Evolutionary conservation across 164 flowering plant genomes (phyloP), one percentile per base, ranked within the genome.

Genomic region (Houttuynia cordata): DNA sequence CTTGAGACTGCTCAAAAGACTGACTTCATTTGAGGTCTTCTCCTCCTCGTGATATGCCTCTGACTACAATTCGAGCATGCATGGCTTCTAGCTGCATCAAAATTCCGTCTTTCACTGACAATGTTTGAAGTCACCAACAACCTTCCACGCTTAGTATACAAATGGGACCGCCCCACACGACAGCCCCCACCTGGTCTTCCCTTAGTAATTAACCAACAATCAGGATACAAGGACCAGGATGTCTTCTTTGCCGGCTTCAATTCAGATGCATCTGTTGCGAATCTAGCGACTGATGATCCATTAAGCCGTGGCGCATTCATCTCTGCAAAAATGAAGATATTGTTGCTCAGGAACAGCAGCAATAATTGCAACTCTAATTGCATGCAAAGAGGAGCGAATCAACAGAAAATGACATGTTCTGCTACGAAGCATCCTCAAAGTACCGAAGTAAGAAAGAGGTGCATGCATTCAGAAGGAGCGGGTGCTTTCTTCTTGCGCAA

Each of bases 31-130:
- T 62, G 45, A 49, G 19, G 40, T 41, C 18, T 37, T 45, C 37
- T 55, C 59, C 51, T 45, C 65, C 20, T 42, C 30, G 21, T 37
- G 21, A 21, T 54, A 52, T 19, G 64, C 52, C 41, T 37, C 22
- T 5, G 37, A 19, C 58, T 24, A 39, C 47, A 62, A 24, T 62
- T 50, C 18, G 65, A 62, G 24, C 59, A 42, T 23, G 65, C 23
- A 17, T 55, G 59, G 53, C 53, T 41, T 14, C 25, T 24, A 22
- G 53, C 17, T 8, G 24, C 59, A 39, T 52, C 17, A 42, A 42
- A 55, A 18, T 41, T 17, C 18, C 51, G 51, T 59, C 55, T 62
- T 55, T 24, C 55, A 40, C 22, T 41, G 21, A 25, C 15, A 13
- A 21, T 62, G 22, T 18, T 24, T 12, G 59, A 30, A 14, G 37